Percentiles rank a stretch among this genome's conserved stretches.
These are phyloP conservation scores for Amanita jacksonii DNA, from an alignment of 768 basidiomycete species.

Conservation along the genomic window DNA sequence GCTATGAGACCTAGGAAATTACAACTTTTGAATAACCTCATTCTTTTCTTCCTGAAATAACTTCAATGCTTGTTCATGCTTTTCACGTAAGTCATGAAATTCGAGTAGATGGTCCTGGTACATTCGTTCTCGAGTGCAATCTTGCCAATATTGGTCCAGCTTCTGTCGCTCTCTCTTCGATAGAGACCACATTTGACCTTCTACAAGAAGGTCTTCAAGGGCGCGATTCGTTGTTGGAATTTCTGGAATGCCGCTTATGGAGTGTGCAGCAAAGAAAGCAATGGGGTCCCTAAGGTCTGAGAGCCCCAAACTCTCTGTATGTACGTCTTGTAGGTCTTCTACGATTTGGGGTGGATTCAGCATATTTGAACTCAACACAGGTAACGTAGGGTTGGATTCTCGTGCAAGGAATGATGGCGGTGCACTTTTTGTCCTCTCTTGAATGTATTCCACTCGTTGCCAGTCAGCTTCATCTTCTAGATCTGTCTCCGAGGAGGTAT, in stretches of 20 bases:
- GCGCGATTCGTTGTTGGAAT: conserved; percentile 28
- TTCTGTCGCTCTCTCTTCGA: conserved; percentile 36
- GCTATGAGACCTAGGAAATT: neutral
- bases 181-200: conserved; percentile 43
- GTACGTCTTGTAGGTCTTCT: neutral
- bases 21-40: conserved; percentile 44
- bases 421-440: neutral
- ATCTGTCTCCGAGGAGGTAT: conserved; percentile 4
- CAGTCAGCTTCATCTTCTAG: conserved; percentile 7
- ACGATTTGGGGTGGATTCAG: neutral
- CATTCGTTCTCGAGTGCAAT: conserved; percentile 24
- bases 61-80: conserved; percentile 23
- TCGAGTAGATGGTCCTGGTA: conserved; percentile 22
- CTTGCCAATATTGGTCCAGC: conserved; percentile 39
- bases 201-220: conserved; percentile 26
- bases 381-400: too few relatives aligned
- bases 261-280: conserved; percentile 30
- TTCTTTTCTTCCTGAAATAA: conserved; percentile 39
- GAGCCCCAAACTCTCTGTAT: neutral
- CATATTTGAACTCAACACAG: neutral
- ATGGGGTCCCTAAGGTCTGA: neutral
- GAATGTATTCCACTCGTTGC: conserved; percentile 7
- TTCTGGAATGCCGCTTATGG: conserved; percentile 24
- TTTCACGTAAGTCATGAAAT: conserved; percentile 30
- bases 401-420: neutral